These are phyloP conservation scores for Leccinum rimulosum DNA, from an alignment of 768 basidiomycete genomes.

Conservation along the genomic window DNA sequence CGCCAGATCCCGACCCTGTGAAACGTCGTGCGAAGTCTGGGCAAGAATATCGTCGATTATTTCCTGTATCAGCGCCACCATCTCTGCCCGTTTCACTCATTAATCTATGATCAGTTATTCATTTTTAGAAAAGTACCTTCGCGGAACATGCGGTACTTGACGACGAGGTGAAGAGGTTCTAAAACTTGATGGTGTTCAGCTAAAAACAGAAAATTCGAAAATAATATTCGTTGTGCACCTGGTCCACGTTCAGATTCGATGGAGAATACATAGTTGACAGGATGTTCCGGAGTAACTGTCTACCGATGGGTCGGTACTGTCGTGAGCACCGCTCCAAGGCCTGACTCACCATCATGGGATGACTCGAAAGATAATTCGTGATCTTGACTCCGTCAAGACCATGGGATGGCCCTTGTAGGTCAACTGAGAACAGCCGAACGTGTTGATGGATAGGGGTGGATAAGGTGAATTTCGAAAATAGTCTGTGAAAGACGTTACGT, in stretches of 20 bases:
- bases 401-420: constrained; percentile 45
- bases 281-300: constrained; percentile 74
- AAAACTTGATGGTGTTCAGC: constrained; percentile 42
- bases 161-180: constrained; percentile 59
- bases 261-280: constrained; percentile 79
- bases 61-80: constrained; percentile 57
- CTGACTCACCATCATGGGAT: constrained; percentile 47
- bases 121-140: constrained; percentile 55
- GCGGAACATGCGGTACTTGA: constrained; percentile 76
- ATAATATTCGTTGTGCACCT: constrained; percentile 39
- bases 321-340: background rate
- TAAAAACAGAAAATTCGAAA: constrained; percentile 4
- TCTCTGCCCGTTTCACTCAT: constrained; percentile 46
- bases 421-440: constrained; percentile 68
- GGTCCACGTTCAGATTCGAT: constrained; percentile 63
- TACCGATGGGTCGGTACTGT: constrained; percentile 30
- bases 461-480: constrained; percentile 89
- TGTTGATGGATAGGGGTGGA: constrained; percentile 77
- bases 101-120: constrained; percentile 1
- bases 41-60: constrained; percentile 43
- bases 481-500: constrained; percentile 40
- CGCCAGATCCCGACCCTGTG: constrained; percentile 43
- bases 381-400: constrained; percentile 53
- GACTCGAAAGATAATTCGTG: constrained; percentile 44
- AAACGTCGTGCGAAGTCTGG: constrained; percentile 32